Evolutionary conservation across 75 land plant genomes (phyloP).

Genomic region (Cryptomeria japonica): DNA sequence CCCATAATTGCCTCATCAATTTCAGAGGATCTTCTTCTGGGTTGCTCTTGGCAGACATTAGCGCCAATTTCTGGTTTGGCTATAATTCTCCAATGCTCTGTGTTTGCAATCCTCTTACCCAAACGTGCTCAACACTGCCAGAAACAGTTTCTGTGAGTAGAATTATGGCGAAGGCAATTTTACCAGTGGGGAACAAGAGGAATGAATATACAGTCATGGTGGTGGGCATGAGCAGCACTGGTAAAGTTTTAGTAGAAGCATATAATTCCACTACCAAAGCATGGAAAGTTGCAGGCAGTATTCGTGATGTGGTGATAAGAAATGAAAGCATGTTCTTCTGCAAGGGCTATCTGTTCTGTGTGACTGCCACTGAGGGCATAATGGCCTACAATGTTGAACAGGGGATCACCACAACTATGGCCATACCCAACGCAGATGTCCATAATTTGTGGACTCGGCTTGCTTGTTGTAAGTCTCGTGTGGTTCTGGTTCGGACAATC

Average conservation of each 20-base stretch:
- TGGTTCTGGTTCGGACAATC: not conserved
- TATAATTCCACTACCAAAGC: not conserved
- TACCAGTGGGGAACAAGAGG: too few relatives aligned
- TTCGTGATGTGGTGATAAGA: not conserved
- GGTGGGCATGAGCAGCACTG: not conserved
- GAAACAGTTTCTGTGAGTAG: not conserved
- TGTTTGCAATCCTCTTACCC: not conserved
- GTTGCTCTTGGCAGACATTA: too few relatives aligned
- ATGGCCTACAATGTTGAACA: not conserved
- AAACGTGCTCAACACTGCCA: not conserved
- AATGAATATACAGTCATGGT: not conserved
- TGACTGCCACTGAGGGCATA: not conserved
- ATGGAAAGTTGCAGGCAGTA: constrained; percentile 6
- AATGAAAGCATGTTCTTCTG: not conserved
- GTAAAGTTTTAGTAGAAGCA: not conserved
- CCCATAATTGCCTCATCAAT: not conserved
- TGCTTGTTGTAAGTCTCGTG: not conserved
- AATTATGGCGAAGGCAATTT: not conserved
- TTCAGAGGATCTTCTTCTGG: not conserved
- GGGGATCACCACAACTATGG: not conserved
- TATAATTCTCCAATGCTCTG: too few relatives aligned
- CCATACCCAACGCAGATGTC: not conserved
- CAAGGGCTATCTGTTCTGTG: not conserved
- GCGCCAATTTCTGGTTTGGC: too few relatives aligned
- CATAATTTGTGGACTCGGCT: not conserved